Base-by-base conservation (phyloP, 129 eudicot genomes). In the Deinandra increscens region DNA sequence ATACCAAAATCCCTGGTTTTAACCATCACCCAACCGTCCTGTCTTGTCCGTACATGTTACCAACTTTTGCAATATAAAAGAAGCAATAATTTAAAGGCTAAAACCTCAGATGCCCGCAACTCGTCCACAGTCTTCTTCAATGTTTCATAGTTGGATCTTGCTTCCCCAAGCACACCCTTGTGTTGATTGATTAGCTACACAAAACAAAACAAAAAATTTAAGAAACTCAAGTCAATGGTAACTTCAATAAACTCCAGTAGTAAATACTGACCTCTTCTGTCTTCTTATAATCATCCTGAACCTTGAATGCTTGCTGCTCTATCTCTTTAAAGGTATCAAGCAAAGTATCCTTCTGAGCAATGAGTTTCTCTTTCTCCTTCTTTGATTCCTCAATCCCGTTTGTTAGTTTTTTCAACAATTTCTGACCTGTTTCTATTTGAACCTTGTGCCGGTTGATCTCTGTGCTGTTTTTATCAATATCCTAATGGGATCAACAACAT, bases 401-500 rank as follows among this genome's bases (percentile, higher is more conserved):
- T 5, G 82, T 82, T 60, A 94, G 68, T 76, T 90, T 94, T 73
- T 90, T 82, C 4, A 87, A 75, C 87, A 75, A 75, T 54, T 90
- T 94, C 70, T 85, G 72, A 29, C 97, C 94, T 1, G 97, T 90
- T 81, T 85, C 96, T 62, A 94, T 94, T 62, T 85, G 96, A 76
- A 94, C 97, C 79, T 90, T 94, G 81, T 80, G 85, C 1, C 91
- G 96, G 54, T 94, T 94, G 63, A 94, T 90, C 77, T 87, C 97
- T 64, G 95, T 89, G 78, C 82, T 81, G 67, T 62, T 85, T 77
- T 79, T 85, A 80, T 94, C 93, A 69, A 94, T 89, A 72, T 94
- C 96, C 99, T 94, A 75, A 19, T 41, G 64, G 66, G 23, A 10
- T 20, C 58, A 74, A 78, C 58, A 74, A 78, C 68, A 69, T 31